Base-by-base conservation (phyloP, 345 rosid species). In the Salix suchowensis region DNA sequence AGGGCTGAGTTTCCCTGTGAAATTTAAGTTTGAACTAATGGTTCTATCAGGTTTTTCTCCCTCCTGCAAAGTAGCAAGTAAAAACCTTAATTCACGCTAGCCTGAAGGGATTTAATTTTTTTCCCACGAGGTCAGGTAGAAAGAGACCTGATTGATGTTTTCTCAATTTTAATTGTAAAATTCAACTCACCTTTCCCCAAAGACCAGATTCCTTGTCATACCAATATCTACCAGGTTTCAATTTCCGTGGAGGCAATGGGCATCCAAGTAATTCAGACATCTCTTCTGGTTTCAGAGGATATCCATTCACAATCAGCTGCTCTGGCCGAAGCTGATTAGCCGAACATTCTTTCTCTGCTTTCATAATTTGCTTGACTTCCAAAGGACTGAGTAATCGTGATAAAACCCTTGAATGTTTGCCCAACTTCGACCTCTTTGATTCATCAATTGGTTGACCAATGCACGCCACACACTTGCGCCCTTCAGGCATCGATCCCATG, bases 401-500 rank as follows among this genome's bases (percentile, higher is more conserved):
- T 66, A 94, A 85, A 15, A 96, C 82, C 84, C 91, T 85, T 0
- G 96, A 92, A 81, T 90, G 86, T 61, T 87, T 96, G 40, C 99
- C 99, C 70, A 96, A 75, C 71, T 89, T 91, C 44, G 61, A 75
- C 73, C 99, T 82, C 76, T 88, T 94, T 5, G 94, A 92, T 76
- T 96, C 99, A 44, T 96, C 97, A 46, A 96, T 96, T 14, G 96
- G 88, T 75, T 86, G 83, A 54, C 94, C 84, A 1, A 96, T 94
- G 82, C 99, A 96, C 1, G 91, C 86, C 36, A 96, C 97, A 70
- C 99, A 96, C 70, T 96, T 96, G 26, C 99, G 91, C 48, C 99
- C 99, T 87, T 96, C 98, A 7, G 98, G 99, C 99, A 96, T 96
- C 3, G 99, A 96, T 39, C 99, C 99, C 99, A 96, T 96, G 4